Conservation (phyloP, 2,329 filamentous ascomycete species). For the Epicoccum sorghinum region DNA sequence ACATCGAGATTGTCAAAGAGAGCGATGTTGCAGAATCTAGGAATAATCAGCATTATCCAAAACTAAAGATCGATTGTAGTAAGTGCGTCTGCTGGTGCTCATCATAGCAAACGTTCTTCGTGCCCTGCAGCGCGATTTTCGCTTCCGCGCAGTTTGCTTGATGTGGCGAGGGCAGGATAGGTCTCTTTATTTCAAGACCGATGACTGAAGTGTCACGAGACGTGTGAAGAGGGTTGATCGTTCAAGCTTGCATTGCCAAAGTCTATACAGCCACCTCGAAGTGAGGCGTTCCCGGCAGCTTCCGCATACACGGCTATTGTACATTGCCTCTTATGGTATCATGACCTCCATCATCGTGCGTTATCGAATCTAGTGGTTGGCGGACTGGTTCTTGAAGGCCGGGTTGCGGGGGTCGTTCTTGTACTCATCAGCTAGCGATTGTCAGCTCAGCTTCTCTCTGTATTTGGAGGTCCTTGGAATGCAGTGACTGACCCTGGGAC, state of each 20-base stretch:
- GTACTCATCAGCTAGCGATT: conserved; percentile 78
- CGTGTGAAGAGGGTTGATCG: conserved; percentile 1
- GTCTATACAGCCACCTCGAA: conserved; percentile 44
- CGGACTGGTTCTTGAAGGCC: conserved; percentile 41
- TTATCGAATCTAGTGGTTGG: conserved; percentile 38
- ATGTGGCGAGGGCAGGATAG: no score
- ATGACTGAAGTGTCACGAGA: background rate
- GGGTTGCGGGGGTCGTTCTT: conserved; percentile 97
- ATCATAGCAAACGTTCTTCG: no score
- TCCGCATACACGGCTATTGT: conserved; percentile 42
- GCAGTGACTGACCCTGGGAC: conserved; percentile 71
- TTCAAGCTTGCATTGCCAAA: conserved; percentile 26
- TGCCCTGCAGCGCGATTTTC: no score
- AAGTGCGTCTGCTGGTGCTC: no score
- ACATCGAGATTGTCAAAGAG: no score
- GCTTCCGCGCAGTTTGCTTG: no score
- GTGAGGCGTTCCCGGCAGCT: conserved; percentile 19
- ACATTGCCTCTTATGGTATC: conserved; percentile 39
- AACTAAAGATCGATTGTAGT: no score
- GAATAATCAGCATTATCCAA: no score
- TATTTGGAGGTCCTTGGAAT: background rate
- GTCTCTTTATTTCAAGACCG: no score
- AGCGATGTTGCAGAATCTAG: no score
- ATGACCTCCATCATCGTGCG: conserved; percentile 20
- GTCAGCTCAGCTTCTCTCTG: conserved; percentile 24